Evolutionary conservation across 495 filamentous ascomycete genomes (phyloP).

Genomic region (Talaromyces liani): DNA sequence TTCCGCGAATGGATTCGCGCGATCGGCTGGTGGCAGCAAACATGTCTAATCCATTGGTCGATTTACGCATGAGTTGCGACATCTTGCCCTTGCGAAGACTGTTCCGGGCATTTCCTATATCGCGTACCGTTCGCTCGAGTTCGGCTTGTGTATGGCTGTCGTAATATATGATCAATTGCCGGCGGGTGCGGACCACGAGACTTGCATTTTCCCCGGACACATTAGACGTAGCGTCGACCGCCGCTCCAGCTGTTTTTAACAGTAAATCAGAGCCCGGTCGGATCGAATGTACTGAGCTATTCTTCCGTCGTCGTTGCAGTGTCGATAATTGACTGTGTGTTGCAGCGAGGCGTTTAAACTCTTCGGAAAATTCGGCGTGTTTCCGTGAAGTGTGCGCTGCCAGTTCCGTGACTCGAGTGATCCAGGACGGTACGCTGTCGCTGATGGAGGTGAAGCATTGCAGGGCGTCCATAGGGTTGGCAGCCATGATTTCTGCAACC

Average conservation of each 20-base stretch:
- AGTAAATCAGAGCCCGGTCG: slow-evolving; percentile 1
- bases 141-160: slow-evolving; percentile 75
- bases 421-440: slow-evolving; percentile 61
- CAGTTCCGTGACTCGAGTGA: slow-evolving; percentile 58
- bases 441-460: slow-evolving; percentile 49
- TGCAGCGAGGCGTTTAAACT: slow-evolving; percentile 25
- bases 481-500: slow-evolving; percentile 10
- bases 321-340: slow-evolving; percentile 17
- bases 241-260: not conserved
- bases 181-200: slow-evolving; percentile 58
- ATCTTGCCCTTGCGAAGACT: slow-evolving; percentile 71
- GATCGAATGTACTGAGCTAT: slow-evolving; percentile 21
- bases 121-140: slow-evolving; percentile 73
- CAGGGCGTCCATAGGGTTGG: slow-evolving; percentile 53
- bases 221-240: slow-evolving; percentile 9
- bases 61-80: slow-evolving; percentile 17
- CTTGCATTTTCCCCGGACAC: slow-evolving; percentile 25
- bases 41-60: slow-evolving; percentile 3
- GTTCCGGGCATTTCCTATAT: slow-evolving; percentile 73
- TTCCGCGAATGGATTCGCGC: not conserved
- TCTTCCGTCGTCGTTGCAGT: slow-evolving; percentile 38
- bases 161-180: slow-evolving; percentile 83
- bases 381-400: slow-evolving; percentile 59
- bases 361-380: slow-evolving; percentile 55
- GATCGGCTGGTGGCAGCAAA: slow-evolving; percentile 4